phyloP scores from a whole-genome alignment of 2,329 filamentous ascomycete genomes.

The Phialophora verrucosa region DNA sequence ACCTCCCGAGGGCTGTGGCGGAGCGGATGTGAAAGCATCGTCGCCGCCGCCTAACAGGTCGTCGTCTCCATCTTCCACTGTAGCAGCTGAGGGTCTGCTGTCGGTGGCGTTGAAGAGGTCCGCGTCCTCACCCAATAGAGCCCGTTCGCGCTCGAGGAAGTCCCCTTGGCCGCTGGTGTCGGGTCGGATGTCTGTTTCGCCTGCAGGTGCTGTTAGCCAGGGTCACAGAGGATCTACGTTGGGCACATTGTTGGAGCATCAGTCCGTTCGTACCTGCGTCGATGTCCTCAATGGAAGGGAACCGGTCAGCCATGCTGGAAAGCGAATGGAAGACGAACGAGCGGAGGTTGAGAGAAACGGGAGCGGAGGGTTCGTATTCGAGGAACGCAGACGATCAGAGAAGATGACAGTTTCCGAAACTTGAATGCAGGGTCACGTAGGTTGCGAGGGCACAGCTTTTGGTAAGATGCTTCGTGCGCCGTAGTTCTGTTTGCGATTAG shows the following conservation, averaged over 20 bases:
- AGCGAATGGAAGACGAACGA: background rate
- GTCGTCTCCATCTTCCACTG: constrained; percentile 69
- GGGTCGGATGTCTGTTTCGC: constrained; percentile 35
- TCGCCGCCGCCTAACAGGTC: constrained; percentile 69
- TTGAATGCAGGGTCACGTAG: background rate
- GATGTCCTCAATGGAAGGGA: constrained; percentile 80
- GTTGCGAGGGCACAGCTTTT: constrained; percentile 5
- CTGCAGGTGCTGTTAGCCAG: constrained; percentile 37
- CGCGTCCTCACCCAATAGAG: constrained; percentile 88
- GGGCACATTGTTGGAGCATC: background rate
- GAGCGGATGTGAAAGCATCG: constrained; percentile 40
- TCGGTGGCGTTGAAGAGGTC: constrained; percentile 82
- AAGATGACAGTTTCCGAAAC: background rate
- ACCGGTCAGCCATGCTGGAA: constrained; percentile 72
- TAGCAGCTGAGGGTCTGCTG: constrained; percentile 65
- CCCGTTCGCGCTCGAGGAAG: constrained; percentile 91
- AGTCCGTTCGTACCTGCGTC: constrained; percentile 58
- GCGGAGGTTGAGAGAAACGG: background rate
- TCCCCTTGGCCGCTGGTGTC: constrained; percentile 64
- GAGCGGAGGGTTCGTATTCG: background rate
- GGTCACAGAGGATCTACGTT: background rate
- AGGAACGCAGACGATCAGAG: background rate
- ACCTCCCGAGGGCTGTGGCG: constrained; percentile 41
- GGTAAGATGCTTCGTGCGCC: constrained; percentile 1
- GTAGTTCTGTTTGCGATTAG: background rate